A percentile compares a stretch with the other conserved stretches of the same genome.
Conservation (phyloP, 1,284 basidiomycete genomes). For the Volvariella volvacea region DNA sequence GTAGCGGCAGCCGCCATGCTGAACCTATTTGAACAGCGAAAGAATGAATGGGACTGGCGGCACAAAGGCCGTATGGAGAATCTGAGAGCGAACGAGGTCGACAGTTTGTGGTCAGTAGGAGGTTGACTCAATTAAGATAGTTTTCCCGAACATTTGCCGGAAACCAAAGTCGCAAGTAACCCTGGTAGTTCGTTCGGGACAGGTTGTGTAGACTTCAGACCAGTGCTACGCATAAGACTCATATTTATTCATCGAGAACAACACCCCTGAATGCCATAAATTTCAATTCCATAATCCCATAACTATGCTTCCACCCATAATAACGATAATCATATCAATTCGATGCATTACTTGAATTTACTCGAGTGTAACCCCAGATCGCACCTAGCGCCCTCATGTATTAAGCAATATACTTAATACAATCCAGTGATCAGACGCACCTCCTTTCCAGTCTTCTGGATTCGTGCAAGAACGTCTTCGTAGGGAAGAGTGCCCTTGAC, state of each 20-base stretch:
- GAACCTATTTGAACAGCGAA: neutral
- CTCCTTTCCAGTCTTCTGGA: slow-evolving; percentile 84
- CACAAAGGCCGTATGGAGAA: neutral
- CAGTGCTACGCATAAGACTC: no score
- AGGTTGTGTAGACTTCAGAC: no score
- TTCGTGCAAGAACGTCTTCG: slow-evolving; percentile 64
- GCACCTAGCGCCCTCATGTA: slow-evolving; percentile 37
- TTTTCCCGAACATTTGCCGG: neutral
- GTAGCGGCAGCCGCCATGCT: slow-evolving; percentile 6
- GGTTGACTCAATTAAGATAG: no score
- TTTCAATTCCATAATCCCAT: no score
- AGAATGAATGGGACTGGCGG: neutral
- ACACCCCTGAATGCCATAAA: no score
- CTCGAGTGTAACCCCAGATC: slow-evolving; percentile 53
- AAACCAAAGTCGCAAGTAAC: no score
- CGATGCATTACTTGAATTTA: slow-evolving; percentile 19
- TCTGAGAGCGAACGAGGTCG: no score
- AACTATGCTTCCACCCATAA: no score
- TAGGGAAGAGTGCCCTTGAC: slow-evolving; percentile 61
- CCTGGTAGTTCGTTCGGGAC: no score
- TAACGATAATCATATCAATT: neutral
- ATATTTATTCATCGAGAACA: no score
- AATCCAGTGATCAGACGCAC: slow-evolving; percentile 37
- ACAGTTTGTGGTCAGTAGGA: no score
- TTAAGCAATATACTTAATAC: slow-evolving; percentile 25